Conservation (phyloP, 352 stramenopile species). For the Globisporangium lucens region DNA sequence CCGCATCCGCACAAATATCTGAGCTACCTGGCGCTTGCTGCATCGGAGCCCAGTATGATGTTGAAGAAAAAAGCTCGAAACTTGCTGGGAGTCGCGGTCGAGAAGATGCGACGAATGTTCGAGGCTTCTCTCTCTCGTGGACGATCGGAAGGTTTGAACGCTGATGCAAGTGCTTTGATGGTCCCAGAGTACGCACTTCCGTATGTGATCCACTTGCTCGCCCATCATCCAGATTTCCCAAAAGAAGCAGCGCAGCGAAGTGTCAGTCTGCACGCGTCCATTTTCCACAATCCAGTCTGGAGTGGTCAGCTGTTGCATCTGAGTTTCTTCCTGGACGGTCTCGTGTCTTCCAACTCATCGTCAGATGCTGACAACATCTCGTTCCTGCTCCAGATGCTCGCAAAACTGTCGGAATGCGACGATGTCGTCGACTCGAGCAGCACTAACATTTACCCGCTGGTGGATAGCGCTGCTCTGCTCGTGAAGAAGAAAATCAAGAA, state of each 20-base stretch:
- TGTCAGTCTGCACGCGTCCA: constrained; percentile 21
- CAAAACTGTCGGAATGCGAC: constrained; percentile 70
- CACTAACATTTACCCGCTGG: constrained; percentile 56
- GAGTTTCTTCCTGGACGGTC: constrained; percentile 67
- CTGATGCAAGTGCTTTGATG: constrained; percentile 46
- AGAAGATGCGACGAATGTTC: constrained; percentile 78
- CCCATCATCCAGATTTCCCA: constrained; percentile 71
- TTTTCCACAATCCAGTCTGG: constrained; percentile 44
- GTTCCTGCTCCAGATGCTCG: constrained; percentile 81
- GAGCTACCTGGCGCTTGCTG: constrained; percentile 67
- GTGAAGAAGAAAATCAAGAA: constrained; percentile 87
- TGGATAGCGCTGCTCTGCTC: constrained; percentile 49
- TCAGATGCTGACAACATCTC: constrained; percentile 77
- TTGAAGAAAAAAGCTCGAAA: constrained; percentile 58
- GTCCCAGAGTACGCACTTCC: constrained; percentile 80
- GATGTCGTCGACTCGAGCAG: constrained; percentile 42
- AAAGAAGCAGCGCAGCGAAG: constrained; percentile 33
- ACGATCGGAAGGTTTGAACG: constrained; percentile 5
- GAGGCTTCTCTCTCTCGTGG: constrained; percentile 39
- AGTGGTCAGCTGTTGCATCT: constrained; percentile 53
- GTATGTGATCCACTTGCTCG: constrained; percentile 82
- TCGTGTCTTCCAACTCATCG: constrained; percentile 47
- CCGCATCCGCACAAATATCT: constrained; percentile 80
- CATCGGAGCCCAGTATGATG: constrained; percentile 38
- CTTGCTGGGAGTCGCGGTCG: constrained; percentile 50